phyloP scores from a whole-genome alignment of 768 basidiomycete genomes.

The Rhizopogon roseolus region DNA sequence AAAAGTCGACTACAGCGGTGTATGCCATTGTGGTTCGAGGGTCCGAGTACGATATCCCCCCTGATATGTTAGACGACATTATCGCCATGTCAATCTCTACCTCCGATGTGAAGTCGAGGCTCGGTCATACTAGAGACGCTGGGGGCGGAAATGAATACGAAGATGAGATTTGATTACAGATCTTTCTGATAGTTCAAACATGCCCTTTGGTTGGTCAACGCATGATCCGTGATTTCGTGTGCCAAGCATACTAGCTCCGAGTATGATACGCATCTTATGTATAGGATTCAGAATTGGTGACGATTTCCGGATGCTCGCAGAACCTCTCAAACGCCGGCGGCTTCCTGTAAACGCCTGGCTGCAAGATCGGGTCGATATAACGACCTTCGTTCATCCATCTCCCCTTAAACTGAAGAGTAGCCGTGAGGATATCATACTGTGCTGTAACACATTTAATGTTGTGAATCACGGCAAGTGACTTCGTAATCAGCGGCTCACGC shows the following conservation, averaged over 20 bases:
- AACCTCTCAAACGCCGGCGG: too few relatives aligned
- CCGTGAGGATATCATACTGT: background rate
- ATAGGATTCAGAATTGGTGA: too few relatives aligned
- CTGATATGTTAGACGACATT: slow-evolving; percentile 66
- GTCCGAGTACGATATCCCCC: slow-evolving; percentile 68
- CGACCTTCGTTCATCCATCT: background rate
- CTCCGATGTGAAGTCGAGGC: slow-evolving; percentile 14
- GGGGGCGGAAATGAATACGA: slow-evolving; percentile 24
- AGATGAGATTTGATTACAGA: slow-evolving; percentile 12
- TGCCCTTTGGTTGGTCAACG: background rate
- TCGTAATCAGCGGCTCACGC: background rate
- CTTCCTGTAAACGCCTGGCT: too few relatives aligned
- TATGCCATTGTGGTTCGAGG: slow-evolving; percentile 70
- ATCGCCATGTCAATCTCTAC: slow-evolving; percentile 45
- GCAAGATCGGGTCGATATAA: background rate
- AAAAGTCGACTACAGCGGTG: slow-evolving; percentile 40
- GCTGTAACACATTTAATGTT: background rate
- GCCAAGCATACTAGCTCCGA: background rate
- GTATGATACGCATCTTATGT: too few relatives aligned
- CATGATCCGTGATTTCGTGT: background rate
- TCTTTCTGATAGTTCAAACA: background rate
- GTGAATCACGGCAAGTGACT: background rate
- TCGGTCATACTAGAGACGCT: slow-evolving; percentile 12
- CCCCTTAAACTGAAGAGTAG: background rate
- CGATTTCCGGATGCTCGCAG: background rate